Base-by-base conservation (phyloP, 2,329 filamentous ascomycete genomes). In the Epichloe gansuensis region DNA sequence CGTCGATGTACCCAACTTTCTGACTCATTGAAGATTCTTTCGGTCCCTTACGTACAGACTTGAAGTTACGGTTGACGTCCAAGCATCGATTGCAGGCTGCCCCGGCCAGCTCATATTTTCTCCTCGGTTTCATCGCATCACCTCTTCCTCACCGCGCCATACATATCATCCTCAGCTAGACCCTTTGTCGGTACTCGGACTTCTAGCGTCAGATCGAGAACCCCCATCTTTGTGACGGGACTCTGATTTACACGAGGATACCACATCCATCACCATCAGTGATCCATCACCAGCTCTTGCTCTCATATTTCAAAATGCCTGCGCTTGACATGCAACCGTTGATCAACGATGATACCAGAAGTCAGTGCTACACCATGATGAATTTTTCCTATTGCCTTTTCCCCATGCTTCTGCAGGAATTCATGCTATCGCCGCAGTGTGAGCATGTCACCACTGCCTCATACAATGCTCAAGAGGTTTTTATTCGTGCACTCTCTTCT, bases 301-400 rank as follows among this genome's bases (percentile, higher is more conserved):
- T 12, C 41, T 17, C 4, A 43, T 21, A n/a, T 5, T 6, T 43
- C 56, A 67, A 50, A 46, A 74, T 75, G 72, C 66, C 72, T 55
- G 69, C 67, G 59, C 59, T 67, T 56, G 67, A 72, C 48, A 67
- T 70, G 61, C 61, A 63, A 52, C 66, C 70, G 51, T 65, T 72
- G 55, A 66, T 66, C 55, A 69, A 72, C 49, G 74, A 77, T 63
- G 73, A 77, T 55, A 69, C 67, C 50, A 65, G 69, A 67, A 64
- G 68, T 71, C 49, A 69, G 68, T 67, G 15, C 54, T 42, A 17
- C 42, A 39, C 31, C 25, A 5, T 2, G 37, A 23, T 12, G 21
- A 4, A 12, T 31, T 12, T 46, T 12, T 9, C 13, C 25, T 11
- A 17, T 15, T 31, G 9, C 46, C 46, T 17, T n/a, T 23, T n/a